These are phyloP conservation scores for Candida pseudoviswanathii DNA, from an alignment of 1,139 yeast genomes.

Conservation along the genomic window DNA sequence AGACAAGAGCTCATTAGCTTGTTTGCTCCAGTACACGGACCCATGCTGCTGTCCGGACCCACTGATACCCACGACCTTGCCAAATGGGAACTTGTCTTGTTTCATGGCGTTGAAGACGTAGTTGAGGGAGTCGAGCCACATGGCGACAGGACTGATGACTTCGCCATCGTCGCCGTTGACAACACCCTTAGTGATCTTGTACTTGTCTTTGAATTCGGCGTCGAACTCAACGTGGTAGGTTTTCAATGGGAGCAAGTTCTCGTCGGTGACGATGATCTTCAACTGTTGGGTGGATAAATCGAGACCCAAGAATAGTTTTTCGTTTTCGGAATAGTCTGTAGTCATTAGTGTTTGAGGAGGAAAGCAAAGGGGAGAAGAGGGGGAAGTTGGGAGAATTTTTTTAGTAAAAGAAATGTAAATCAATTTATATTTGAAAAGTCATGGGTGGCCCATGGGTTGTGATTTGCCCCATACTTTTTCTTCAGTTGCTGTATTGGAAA, in stretches of 20 bases:
- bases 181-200: slow-evolving; percentile 74
- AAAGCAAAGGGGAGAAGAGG: neutral
- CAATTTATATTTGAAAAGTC: neutral
- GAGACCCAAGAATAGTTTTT: slow-evolving; percentile 62
- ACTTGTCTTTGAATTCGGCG: slow-evolving; percentile 53
- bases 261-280: slow-evolving; percentile 70
- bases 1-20: slow-evolving; percentile 44
- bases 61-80: slow-evolving; percentile 64
- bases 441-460: neutral
- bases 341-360: neutral
- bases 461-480: slow-evolving; percentile 1
- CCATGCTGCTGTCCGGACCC: slow-evolving; percentile 97
- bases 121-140: slow-evolving; percentile 90
- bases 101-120: slow-evolving; percentile 59
- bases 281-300: slow-evolving; percentile 91
- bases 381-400: neutral
- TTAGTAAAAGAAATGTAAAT: no score
- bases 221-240: slow-evolving; percentile 77
- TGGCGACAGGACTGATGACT: slow-evolving; percentile 75
- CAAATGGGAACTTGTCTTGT: slow-evolving; percentile 55
- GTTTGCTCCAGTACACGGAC: slow-evolving; percentile 73
- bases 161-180: slow-evolving; percentile 51
- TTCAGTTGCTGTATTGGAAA: neutral
- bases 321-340: slow-evolving; percentile 16
- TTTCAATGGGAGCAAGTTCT: slow-evolving; percentile 50